A percentile compares a stretch with the other conserved stretches of the same genome.
phyloP scores from a whole-genome alignment of 2,329 filamentous ascomycete species.

The Graphium sp. region DNA sequence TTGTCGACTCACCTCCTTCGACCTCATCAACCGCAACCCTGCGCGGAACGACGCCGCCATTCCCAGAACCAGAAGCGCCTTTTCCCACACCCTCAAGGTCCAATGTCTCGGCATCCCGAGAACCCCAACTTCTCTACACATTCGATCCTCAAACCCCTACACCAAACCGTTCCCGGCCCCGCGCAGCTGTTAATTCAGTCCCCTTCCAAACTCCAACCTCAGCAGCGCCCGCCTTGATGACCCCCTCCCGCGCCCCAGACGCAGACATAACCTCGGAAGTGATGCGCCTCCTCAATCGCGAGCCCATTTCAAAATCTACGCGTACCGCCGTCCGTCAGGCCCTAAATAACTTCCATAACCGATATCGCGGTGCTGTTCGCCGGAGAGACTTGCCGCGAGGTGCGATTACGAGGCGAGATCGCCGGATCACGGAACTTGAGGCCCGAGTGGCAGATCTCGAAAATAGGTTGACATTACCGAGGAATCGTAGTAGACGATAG shows the following conservation, averaged over 20 bases:
- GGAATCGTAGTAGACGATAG: no score
- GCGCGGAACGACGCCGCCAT: no score
- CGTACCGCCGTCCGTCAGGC: conserved; percentile 20
- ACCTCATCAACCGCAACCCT: no score
- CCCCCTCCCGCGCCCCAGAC: conserved; percentile 8
- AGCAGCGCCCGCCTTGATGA: conserved; percentile 7
- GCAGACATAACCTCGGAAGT: conserved; percentile 27
- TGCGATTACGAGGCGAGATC: conserved; percentile 44
- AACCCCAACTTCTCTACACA: no score
- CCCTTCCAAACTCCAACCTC: conserved; percentile 1
- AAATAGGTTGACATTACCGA: conserved; percentile 13
- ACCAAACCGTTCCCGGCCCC: conserved; percentile 6
- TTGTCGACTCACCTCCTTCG: no score
- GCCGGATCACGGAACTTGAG: conserved; percentile 18
- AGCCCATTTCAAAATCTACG: conserved; percentile 19
- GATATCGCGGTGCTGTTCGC: conserved; percentile 40
- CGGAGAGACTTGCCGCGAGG: conserved; percentile 51
- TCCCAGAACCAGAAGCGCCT: no score
- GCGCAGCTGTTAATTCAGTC: no score
- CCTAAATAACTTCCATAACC: conserved; percentile 38
- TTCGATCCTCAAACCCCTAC: conserved; percentile 7
- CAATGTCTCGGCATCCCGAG: no score
- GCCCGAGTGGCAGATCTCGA: conserved; percentile 20
- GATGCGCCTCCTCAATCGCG: conserved; percentile 27
- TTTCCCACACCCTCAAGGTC: no score